These are phyloP conservation scores for Selaginella moellendorffii DNA, from an alignment of 75 land plant species.

Conservation along the genomic window DNA sequence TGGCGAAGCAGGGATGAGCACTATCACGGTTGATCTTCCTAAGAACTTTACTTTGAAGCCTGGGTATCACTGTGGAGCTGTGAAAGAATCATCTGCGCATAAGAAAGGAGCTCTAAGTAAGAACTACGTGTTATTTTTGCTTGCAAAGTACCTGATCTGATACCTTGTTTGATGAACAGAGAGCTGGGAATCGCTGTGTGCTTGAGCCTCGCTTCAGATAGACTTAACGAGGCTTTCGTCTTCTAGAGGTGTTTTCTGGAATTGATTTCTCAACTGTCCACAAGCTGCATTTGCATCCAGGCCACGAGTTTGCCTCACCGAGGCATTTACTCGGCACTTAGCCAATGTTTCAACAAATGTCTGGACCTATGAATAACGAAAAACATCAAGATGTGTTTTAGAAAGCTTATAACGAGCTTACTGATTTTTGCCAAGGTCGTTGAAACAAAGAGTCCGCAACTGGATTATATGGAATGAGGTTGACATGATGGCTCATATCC, in stretches of 20 bases:
- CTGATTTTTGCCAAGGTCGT: constrained; percentile 64
- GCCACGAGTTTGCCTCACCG: constrained; percentile 77
- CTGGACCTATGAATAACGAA: constrained; percentile 31
- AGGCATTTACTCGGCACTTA: constrained; percentile 46
- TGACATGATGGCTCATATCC: constrained; percentile 73
- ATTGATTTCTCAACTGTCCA: constrained; percentile 81
- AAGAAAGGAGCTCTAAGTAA: no score
- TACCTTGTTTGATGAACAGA: no score
- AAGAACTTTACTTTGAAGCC: no score
- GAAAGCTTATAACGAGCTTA: constrained; percentile 20
- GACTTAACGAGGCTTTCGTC: no score
- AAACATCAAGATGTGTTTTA: background rate
- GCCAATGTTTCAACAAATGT: constrained; percentile 57
- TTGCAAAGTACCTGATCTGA: no score
- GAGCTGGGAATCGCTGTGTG: no score
- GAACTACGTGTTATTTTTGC: no score
- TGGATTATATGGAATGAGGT: constrained; percentile 86
- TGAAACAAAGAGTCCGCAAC: constrained; percentile 75
- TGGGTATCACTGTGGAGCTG: no score
- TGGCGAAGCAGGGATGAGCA: no score
- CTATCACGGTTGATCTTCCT: no score
- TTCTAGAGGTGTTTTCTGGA: constrained; percentile 50
- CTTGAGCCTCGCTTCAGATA: no score
- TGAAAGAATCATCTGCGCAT: no score
- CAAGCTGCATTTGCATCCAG: constrained; percentile 96